phyloP scores from a whole-genome alignment of 2,329 filamentous ascomycete species.

The Beauveria pseudobassiana region DNA sequence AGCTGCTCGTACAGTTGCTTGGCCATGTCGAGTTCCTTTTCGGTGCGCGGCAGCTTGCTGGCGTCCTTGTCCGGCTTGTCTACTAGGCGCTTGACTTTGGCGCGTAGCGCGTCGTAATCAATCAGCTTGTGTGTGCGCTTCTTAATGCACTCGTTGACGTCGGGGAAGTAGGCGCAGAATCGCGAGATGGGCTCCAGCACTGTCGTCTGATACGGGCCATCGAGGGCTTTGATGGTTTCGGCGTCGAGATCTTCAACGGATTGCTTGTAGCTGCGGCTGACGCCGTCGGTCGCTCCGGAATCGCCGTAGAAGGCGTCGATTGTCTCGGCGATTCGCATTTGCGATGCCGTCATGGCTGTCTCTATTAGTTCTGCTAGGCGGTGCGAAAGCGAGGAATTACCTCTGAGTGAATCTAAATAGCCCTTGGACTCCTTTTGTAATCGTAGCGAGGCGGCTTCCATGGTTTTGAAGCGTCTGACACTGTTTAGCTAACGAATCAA shows the following conservation, averaged over 20 bases:
- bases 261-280: slow-evolving; percentile 95
- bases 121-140: slow-evolving; percentile 98
- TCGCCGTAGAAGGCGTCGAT: slow-evolving; percentile 99
- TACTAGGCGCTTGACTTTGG: slow-evolving; percentile 91
- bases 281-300: slow-evolving; percentile 86
- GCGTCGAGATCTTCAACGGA: slow-evolving; percentile 96
- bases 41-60: slow-evolving; percentile 88
- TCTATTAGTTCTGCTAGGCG: background rate
- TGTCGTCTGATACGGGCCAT: slow-evolving; percentile 89
- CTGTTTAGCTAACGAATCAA: slow-evolving; percentile 15
- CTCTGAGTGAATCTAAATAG: slow-evolving; percentile 90
- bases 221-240: slow-evolving; percentile 96
- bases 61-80: slow-evolving; percentile 99
- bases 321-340: slow-evolving; percentile 98
- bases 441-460: slow-evolving; percentile 88
- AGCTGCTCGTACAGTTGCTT: slow-evolving; percentile 90
- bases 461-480: slow-evolving; percentile 82
- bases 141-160: slow-evolving; percentile 99
- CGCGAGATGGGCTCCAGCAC: slow-evolving; percentile 92
- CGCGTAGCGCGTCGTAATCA: slow-evolving; percentile 92
- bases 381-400: slow-evolving; percentile 32
- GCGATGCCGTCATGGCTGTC: slow-evolving; percentile 92
- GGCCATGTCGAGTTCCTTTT: slow-evolving; percentile 94
- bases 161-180: slow-evolving; percentile 97
- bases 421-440: slow-evolving; percentile 98